phyloP scores from a whole-genome alignment of 2,329 filamentous ascomycete species.

The Calonectria honghensis region DNA sequence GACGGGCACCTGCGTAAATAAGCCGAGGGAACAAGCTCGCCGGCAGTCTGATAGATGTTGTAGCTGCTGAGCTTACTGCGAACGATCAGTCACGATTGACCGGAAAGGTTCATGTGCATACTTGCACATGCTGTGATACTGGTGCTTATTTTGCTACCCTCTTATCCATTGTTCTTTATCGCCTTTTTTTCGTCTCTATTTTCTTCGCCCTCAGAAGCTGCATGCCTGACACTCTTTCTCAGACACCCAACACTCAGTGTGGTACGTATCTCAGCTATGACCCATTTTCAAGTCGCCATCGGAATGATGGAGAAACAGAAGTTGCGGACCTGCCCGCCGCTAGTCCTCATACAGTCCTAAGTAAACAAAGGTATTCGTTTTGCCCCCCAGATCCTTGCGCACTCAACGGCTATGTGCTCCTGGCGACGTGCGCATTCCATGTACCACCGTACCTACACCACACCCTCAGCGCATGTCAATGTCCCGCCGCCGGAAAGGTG shows the following conservation, averaged over 20 bases:
- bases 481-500: constrained; percentile 54
- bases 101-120: neutral
- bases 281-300: constrained; percentile 19
- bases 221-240: neutral
- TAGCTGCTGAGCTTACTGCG: neutral
- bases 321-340: constrained; percentile 45
- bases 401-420: constrained; percentile 41
- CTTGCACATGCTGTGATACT: neutral
- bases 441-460: constrained; percentile 44
- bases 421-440: constrained; percentile 48
- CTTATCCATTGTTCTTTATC: neutral
- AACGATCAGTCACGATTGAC: neutral
- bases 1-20: neutral
- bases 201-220: no score
- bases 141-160: neutral
- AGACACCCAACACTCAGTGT: constrained; percentile 4
- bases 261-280: constrained; percentile 12
- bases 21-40: constrained; percentile 11
- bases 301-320: constrained; percentile 53
- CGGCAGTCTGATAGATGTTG: constrained; percentile 5
- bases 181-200: neutral
- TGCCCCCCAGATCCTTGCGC: constrained; percentile 47
- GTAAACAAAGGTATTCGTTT: constrained; percentile 56
- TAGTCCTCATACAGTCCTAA: constrained; percentile 53
- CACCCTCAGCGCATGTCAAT: constrained; percentile 52